Percentiles rank a stretch among this genome's conserved stretches.
phyloP scores from a whole-genome alignment of 768 basidiomycete genomes.

The Coprinellus micaceus region DNA sequence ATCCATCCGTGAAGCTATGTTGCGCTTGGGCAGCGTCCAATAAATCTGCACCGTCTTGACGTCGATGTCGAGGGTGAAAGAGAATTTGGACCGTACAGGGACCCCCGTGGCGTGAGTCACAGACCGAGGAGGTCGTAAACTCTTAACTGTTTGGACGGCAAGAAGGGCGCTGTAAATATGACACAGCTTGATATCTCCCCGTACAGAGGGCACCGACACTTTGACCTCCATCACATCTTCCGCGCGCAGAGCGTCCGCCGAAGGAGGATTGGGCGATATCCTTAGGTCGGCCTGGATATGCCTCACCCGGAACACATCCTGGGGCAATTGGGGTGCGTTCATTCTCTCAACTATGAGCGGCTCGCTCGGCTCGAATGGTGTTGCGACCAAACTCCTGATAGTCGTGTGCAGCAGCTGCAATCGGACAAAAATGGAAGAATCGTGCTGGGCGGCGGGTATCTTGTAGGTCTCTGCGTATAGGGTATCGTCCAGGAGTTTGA shows the following conservation, averaged over 20 bases:
- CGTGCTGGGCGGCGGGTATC: constrained; percentile 24
- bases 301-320: constrained; percentile 44
- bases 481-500: constrained; percentile 52
- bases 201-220: constrained; percentile 50
- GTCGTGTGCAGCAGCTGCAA: constrained; percentile 45
- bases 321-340: constrained; percentile 37
- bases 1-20: constrained; percentile 42
- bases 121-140: constrained; percentile 27
- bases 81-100: background rate
- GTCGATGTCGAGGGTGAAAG: constrained; percentile 15
- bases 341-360: constrained; percentile 55
- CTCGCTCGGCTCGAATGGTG: constrained; percentile 64
- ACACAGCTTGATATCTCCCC: constrained; percentile 53
- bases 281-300: constrained; percentile 24
- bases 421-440: constrained; percentile 40
- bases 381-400: constrained; percentile 62
- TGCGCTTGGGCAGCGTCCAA: constrained; percentile 46
- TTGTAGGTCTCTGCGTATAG: constrained; percentile 35
- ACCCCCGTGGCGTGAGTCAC: constrained; percentile 2
- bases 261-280: constrained; percentile 22
- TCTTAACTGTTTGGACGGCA: constrained; percentile 49
- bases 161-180: constrained; percentile 70
- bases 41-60: constrained; percentile 43
- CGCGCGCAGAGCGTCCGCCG: constrained; percentile 13
- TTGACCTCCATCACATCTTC: constrained; percentile 44